phyloP scores from a whole-genome alignment of 1,284 basidiomycete genomes.

The Trichosporon sp. region DNA sequence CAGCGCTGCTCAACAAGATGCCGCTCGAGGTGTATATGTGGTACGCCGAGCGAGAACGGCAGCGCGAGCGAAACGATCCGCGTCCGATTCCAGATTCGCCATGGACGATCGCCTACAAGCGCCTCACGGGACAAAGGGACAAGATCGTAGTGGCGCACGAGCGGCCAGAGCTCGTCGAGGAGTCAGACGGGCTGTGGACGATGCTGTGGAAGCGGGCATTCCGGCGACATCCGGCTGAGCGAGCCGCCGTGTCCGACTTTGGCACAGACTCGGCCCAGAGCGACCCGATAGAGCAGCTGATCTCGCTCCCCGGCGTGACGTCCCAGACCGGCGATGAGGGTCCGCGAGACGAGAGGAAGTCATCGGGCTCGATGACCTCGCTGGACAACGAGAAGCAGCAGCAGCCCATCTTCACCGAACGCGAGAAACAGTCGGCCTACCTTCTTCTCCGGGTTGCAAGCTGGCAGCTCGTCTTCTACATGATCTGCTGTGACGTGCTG shows the following conservation, averaged over 20 bases:
- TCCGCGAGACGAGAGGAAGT: too few relatives aligned
- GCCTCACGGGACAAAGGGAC: conserved; percentile 1
- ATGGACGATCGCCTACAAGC: conserved; percentile 10
- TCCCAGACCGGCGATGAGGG: too few relatives aligned
- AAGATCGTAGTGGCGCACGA: conserved; percentile 5
- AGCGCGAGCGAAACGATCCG: conserved; percentile 12
- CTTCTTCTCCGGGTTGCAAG: conserved; percentile 14
- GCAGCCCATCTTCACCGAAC: neutral
- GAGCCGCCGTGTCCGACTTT: too few relatives aligned
- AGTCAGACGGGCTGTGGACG: neutral
- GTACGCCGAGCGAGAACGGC: conserved; percentile 17
- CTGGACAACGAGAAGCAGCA: neutral
- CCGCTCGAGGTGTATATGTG: conserved; percentile 20
- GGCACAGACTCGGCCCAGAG: too few relatives aligned
- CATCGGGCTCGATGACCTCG: too few relatives aligned
- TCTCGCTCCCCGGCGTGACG: neutral
- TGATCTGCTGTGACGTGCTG: conserved; percentile 27
- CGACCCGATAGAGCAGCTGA: neutral
- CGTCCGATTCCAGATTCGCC: conserved; percentile 21
- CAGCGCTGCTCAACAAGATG: conserved; percentile 16
- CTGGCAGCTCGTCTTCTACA: conserved; percentile 22
- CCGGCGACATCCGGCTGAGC: neutral
- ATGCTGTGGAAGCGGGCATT: conserved; percentile 1
- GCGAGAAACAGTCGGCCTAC: conserved; percentile 2
- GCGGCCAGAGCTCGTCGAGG: neutral